Percentiles rank a stretch among this genome's conserved stretches.
phyloP scores from a whole-genome alignment of 441 rosid genomes.

The Theobroma grandiflorum region DNA sequence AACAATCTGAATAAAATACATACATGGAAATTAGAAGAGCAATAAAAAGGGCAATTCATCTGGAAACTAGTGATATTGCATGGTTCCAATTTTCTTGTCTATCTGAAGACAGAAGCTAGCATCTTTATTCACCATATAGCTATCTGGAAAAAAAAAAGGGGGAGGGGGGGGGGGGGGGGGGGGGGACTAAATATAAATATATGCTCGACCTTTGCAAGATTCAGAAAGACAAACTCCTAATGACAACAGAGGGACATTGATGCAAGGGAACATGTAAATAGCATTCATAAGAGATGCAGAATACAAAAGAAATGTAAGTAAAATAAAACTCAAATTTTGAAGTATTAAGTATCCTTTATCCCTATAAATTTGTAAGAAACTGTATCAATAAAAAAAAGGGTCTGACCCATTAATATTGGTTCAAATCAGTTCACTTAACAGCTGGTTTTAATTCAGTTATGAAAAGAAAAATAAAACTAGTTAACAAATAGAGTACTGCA shows the following conservation, averaged over 20 bases:
- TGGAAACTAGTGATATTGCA: not conserved
- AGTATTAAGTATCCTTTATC: not conserved
- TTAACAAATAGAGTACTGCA: slow-evolving; percentile 19
- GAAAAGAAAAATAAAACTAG: not conserved
- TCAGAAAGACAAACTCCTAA: no score
- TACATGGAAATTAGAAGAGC: slow-evolving; percentile 30
- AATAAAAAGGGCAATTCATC: slow-evolving; percentile 1
- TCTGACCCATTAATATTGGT: not conserved
- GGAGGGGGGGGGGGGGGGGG: no score
- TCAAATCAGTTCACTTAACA: slow-evolving; percentile 14
- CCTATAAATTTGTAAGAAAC: not conserved
- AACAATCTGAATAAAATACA: slow-evolving; percentile 61
- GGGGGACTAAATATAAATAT: not conserved
- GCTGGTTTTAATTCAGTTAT: slow-evolving; percentile 1
- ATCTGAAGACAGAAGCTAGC: slow-evolving; percentile 1
- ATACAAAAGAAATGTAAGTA: no score
- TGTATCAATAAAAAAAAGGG: not conserved
- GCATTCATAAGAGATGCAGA: no score
- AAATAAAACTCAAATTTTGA: not conserved
- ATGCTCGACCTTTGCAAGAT: no score
- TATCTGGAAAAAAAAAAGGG: not conserved
- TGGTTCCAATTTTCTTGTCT: not conserved
- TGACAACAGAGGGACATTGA: no score
- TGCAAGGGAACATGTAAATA: no score
- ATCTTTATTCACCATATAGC: not conserved